A percentile compares a stretch with the other conserved stretches of the same genome.
phyloP scores from a whole-genome alignment of 257 asterid species.

The Primulina huaijiensis region DNA sequence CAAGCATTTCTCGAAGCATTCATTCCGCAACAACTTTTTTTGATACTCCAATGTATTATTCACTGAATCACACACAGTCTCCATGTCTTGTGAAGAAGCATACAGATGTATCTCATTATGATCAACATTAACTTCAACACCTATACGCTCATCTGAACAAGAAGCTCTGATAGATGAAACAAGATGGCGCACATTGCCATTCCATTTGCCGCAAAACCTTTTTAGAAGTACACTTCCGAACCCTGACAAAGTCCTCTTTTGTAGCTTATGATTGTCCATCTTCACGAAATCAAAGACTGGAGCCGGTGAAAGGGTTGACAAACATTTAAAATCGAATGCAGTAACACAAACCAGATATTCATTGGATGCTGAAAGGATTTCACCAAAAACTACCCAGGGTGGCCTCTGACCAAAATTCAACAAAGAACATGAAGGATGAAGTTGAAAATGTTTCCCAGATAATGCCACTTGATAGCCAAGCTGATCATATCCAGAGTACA shows the following conservation, averaged over 20 bases:
- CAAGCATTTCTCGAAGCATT: slow-evolving; percentile 72
- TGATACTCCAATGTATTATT: slow-evolving; percentile 55
- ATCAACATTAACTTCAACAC: slow-evolving; percentile 64
- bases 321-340: slow-evolving; percentile 49
- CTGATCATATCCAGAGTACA: slow-evolving; percentile 88
- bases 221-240: slow-evolving; percentile 59
- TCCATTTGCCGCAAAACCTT: slow-evolving; percentile 75
- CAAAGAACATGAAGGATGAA: slow-evolving; percentile 88
- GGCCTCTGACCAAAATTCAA: slow-evolving; percentile 72
- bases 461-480: slow-evolving; percentile 88
- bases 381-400: slow-evolving; percentile 78
- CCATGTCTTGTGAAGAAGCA: slow-evolving; percentile 71
- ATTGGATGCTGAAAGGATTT: slow-evolving; percentile 58
- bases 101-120: slow-evolving; percentile 53
- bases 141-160: slow-evolving; percentile 61
- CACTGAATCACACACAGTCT: slow-evolving; percentile 45
- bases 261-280: slow-evolving; percentile 58
- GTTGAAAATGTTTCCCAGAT: slow-evolving; percentile 66
- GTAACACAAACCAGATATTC: slow-evolving; percentile 84
- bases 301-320: slow-evolving; percentile 57
- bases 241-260: slow-evolving; percentile 57
- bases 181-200: slow-evolving; percentile 42
- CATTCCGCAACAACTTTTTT: slow-evolving; percentile 53
- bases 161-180: slow-evolving; percentile 57
- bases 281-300: slow-evolving; percentile 55